Conservation (phyloP, 257 asterid genomes). For the Verbascum thapsus region DNA sequence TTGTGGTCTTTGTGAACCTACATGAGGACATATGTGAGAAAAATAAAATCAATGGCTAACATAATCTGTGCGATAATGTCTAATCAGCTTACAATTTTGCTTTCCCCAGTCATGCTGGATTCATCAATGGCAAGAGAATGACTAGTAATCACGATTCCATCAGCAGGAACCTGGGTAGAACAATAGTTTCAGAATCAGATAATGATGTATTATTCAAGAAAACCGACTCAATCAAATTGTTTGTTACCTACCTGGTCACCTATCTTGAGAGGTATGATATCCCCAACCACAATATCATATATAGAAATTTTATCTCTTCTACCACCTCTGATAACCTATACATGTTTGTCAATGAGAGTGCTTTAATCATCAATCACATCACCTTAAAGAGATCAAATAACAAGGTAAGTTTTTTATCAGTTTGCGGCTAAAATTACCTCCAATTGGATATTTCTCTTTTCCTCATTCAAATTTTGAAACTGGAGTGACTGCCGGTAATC, state of each 20-base stretch:
- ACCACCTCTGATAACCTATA: conserved; percentile 82
- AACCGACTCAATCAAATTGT: conserved; percentile 23
- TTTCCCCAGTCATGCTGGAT: conserved; percentile 99
- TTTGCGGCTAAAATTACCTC: conserved; percentile 57
- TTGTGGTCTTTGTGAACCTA: conserved; percentile 80
- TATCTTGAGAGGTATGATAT: conserved; percentile 82
- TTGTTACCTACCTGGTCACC: conserved; percentile 92
- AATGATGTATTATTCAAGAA: conserved; percentile 14
- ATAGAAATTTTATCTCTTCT: conserved; percentile 86
- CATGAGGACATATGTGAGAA: conserved; percentile 32
- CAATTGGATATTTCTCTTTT: conserved; percentile 81
- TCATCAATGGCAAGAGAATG: conserved; percentile 96
- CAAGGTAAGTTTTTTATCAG: conserved; percentile 4
- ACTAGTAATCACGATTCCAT: conserved; percentile 74
- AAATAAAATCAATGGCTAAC: conserved; percentile 27
- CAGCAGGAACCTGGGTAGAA: conserved; percentile 79
- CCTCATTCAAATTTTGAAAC: conserved; percentile 87
- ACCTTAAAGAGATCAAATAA: conserved; percentile 11
- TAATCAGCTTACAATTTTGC: conserved; percentile 88
- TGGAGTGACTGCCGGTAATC: conserved; percentile 95
- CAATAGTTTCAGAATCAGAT: conserved; percentile 28
- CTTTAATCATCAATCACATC: conserved; percentile 5
- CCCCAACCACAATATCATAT: conserved; percentile 93
- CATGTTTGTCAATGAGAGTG: conserved; percentile 21
- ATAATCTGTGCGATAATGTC: conserved; percentile 33